A percentile compares a stretch with the other conserved stretches of the same genome.
These are phyloP conservation scores for Cyclospora cayetanensis DNA, from an alignment of 169 alveolate species.

Conservation along the genomic window DNA sequence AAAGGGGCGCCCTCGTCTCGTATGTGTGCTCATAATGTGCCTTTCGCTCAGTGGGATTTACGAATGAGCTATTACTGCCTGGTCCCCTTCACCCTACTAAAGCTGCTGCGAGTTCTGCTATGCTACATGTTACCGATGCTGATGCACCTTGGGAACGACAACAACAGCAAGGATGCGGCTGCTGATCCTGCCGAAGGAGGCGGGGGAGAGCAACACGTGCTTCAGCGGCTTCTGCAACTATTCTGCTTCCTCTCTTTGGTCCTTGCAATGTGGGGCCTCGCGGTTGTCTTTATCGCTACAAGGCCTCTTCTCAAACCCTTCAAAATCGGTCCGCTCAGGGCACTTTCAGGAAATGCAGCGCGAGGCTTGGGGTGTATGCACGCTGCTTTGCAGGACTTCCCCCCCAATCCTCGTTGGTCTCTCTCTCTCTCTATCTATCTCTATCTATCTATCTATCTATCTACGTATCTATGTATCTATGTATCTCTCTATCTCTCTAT, in stretches of 20 bases:
- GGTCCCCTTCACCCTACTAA: constrained; percentile 43
- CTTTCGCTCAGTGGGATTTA: constrained; percentile 50
- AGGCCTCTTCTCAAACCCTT: constrained; percentile 50
- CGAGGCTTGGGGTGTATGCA: too few relatives aligned
- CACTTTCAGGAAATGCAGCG: too few relatives aligned
- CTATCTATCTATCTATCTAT: too few relatives aligned
- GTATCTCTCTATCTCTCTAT: too few relatives aligned
- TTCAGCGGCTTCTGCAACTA: constrained; percentile 53
- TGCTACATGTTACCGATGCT: constrained; percentile 30
- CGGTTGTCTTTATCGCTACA: constrained; percentile 55
- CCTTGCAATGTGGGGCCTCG: constrained; percentile 63
- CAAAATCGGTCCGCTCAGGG: constrained; percentile 37
- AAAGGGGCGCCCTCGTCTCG: too few relatives aligned
- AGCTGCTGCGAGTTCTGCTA: constrained; percentile 49
- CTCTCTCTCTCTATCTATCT: too few relatives aligned
- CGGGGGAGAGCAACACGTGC: constrained; percentile 24
- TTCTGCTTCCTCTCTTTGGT: constrained; percentile 45
- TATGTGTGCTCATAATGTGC: too few relatives aligned
- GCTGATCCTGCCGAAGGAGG: not conserved
- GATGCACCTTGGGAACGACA: constrained; percentile 7
- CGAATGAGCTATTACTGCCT: constrained; percentile 56
- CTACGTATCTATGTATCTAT: too few relatives aligned
- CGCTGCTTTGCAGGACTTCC: too few relatives aligned
- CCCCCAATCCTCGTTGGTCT: too few relatives aligned
- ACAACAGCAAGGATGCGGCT: not conserved